phyloP scores from a whole-genome alignment of 2,329 filamentous ascomycete species.

The Aspergillus sp. region DNA sequence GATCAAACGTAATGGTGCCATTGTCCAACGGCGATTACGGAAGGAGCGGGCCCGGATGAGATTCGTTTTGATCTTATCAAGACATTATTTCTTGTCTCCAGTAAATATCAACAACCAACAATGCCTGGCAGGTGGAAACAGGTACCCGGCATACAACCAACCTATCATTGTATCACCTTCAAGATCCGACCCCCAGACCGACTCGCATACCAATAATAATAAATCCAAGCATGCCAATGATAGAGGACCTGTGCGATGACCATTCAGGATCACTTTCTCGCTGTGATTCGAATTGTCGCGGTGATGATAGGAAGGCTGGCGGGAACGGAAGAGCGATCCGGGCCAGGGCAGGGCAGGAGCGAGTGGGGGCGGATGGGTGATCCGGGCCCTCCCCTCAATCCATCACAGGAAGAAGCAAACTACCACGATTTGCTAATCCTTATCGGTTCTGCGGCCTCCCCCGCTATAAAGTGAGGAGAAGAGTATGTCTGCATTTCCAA shows the following conservation, averaged over 20 bases:
- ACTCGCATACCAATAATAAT: background rate
- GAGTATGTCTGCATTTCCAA: background rate
- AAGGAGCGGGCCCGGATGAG: constrained; percentile 8
- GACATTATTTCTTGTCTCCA: background rate
- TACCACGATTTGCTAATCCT: background rate
- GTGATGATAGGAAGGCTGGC: background rate
- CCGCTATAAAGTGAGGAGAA: constrained; percentile 12
- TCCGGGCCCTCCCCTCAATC: background rate
- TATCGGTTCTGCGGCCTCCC: background rate
- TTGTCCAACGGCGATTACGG: constrained; percentile 1
- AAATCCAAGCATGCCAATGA: background rate
- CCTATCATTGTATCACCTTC: constrained; percentile 1
- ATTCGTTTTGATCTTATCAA: constrained; percentile 1
- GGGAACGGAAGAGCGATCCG: background rate
- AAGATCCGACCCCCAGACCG: background rate
- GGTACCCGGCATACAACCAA: background rate
- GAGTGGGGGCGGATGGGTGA: background rate
- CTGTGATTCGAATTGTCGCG: background rate
- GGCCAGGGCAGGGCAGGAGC: background rate
- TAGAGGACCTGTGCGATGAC: background rate
- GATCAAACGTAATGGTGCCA: background rate
- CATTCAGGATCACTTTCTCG: background rate
- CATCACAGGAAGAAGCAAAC: background rate
- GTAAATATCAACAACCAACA: background rate
- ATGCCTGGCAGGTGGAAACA: background rate